phyloP scores from a whole-genome alignment of 169 alveolate genomes.

The Plasmodium knowlesi region DNA sequence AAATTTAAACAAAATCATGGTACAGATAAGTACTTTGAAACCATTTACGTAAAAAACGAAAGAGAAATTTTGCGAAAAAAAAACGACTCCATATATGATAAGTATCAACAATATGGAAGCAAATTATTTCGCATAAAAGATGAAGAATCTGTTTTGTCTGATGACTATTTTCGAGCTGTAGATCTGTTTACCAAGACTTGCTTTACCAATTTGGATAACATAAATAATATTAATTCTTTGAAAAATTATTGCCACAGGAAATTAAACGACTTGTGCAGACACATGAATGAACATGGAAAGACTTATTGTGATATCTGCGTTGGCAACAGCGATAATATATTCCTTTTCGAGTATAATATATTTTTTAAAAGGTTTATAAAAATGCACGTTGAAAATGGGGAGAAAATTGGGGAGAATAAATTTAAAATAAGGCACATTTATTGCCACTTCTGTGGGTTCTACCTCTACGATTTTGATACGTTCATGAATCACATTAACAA shows the following conservation, averaged over 20 bases:
- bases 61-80: conserved; percentile 51
- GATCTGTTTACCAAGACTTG: conserved; percentile 64
- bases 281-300: conserved; percentile 55
- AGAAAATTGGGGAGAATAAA: conserved; percentile 33
- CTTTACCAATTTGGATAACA: conserved; percentile 67
- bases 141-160: conserved; percentile 49
- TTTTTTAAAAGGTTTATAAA: conserved; percentile 39
- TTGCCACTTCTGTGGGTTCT: conserved; percentile 63
- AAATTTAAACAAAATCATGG: conserved; percentile 50
- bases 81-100: conserved; percentile 75
- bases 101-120: conserved; percentile 62
- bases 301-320: conserved; percentile 75
- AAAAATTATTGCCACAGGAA: conserved; percentile 37
- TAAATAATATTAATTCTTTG: conserved; percentile 17
- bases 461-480: conserved; percentile 68
- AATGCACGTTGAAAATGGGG: conserved; percentile 67
- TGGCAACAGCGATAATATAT: conserved; percentile 61
- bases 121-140: conserved; percentile 26
- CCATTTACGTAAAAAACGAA: conserved; percentile 27
- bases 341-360: conserved; percentile 71
- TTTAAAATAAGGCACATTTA: conserved; percentile 71
- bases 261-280: conserved; percentile 54
- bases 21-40: conserved; percentile 54
- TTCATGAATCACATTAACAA: conserved; percentile 66
- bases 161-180: conserved; percentile 67